Conservation (phyloP, 1,284 basidiomycete species). For the Taiwanofungus camphoratus region DNA sequence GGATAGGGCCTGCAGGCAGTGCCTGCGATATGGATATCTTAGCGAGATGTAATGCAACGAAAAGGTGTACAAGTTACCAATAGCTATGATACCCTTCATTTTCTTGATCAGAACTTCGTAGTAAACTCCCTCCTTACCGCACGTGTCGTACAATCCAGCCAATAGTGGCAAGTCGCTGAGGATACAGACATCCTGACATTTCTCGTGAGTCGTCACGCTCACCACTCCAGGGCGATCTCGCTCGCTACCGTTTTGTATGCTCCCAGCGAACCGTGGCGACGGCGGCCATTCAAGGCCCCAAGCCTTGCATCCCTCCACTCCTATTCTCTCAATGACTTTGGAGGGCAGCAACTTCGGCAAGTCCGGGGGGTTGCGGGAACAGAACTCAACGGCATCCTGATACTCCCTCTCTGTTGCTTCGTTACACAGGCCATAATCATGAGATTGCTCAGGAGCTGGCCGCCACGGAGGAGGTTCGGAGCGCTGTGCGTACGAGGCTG, state of each 20-base stretch:
- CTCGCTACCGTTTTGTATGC: conserved; percentile 25
- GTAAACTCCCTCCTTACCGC: conserved; percentile 51
- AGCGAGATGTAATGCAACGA: not conserved
- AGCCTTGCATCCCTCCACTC: conserved; percentile 36
- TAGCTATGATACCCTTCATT: conserved; percentile 55
- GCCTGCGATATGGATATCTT: conserved; percentile 34
- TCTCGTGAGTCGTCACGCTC: conserved; percentile 33
- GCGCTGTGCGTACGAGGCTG: conserved; percentile 2
- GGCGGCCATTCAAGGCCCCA: conserved; percentile 45
- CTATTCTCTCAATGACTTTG: conserved; percentile 42
- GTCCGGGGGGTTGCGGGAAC: conserved; percentile 32
- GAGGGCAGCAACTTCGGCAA: conserved; percentile 44
- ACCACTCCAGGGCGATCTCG: conserved; percentile 27
- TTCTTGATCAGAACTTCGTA: conserved; percentile 51
- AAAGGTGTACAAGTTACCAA: conserved; percentile 38
- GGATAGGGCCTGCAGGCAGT: conserved; percentile 65
- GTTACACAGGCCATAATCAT: conserved; percentile 40
- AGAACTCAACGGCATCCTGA: conserved; percentile 44
- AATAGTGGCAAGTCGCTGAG: conserved; percentile 58
- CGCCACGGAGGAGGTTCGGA: conserved; percentile 37
- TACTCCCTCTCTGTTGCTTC: conserved; percentile 53
- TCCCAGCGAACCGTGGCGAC: conserved; percentile 34
- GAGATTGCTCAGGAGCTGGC: conserved; percentile 41
- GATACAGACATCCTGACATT: conserved; percentile 48
- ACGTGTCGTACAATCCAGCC: conserved; percentile 51